phyloP scores from a whole-genome alignment of 139 green algal genomes.

The Diplosphaera chodatii region DNA sequence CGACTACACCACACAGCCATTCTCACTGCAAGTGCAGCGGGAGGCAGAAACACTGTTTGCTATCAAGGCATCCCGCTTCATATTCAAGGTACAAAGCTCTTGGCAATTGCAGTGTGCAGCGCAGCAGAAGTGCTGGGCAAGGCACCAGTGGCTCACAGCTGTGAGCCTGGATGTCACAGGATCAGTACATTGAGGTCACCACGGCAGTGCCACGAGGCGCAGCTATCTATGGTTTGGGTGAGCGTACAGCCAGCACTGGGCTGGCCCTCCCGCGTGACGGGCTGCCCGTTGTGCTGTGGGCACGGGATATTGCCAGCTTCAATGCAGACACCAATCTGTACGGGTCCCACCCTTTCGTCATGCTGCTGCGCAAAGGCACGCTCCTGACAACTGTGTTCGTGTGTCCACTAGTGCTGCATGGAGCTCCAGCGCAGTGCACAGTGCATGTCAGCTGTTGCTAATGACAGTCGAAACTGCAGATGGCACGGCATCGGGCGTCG shows the following conservation, averaged over 20 bases:
- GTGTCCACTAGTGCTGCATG: no score
- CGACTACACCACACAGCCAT: not conserved
- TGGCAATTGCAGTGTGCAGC: not conserved
- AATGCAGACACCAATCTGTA: conserved; percentile 52
- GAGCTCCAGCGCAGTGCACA: no score
- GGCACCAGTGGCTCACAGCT: no score
- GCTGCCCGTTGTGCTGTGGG: conserved; percentile 40
- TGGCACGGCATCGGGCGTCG: conserved; percentile 46
- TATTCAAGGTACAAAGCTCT: not conserved
- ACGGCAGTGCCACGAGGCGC: conserved; percentile 7
- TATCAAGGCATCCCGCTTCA: not conserved
- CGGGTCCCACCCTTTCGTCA: conserved; percentile 41
- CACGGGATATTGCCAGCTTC: conserved; percentile 27
- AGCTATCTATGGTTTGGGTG: conserved; percentile 42
- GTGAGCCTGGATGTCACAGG: conserved; percentile 15
- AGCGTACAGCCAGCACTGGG: conserved; percentile 18
- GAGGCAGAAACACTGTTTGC: not conserved
- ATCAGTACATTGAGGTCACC: conserved; percentile 51
- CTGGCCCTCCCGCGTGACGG: conserved; percentile 3
- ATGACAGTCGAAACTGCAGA: conserved; percentile 26
- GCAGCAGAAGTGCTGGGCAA: not conserved
- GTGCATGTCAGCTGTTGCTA: no score
- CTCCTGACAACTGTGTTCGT: no score
- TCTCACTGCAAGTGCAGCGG: not conserved
- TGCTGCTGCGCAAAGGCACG: conserved; percentile 25